These are phyloP conservation scores for Phytopythium ostracodes DNA, from an alignment of 352 stramenopile species.

Conservation along the genomic window DNA sequence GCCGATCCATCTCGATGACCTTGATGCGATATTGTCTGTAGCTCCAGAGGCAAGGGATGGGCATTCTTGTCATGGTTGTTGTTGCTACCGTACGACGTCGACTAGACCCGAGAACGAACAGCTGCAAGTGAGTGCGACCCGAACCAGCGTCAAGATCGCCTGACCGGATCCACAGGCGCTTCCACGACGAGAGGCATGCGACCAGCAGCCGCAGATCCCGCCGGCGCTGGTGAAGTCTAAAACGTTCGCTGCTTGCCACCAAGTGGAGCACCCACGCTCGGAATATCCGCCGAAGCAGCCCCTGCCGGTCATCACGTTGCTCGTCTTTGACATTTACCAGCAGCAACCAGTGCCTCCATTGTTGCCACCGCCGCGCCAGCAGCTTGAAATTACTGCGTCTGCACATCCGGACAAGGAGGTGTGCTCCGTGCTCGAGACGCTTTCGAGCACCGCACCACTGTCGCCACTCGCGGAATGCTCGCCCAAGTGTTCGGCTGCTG, in stretches of 20 bases:
- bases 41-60: not conserved
- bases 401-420: not conserved
- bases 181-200: constrained; percentile 15
- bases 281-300: not conserved
- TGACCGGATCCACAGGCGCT: not conserved
- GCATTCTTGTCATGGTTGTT: not conserved
- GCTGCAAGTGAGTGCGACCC: constrained; percentile 7
- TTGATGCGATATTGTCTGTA: not conserved
- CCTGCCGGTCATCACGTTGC: not conserved
- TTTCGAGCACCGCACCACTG: not conserved
- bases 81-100: not conserved
- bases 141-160: not conserved
- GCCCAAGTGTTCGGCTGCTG: not conserved
- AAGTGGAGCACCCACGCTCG: not conserved
- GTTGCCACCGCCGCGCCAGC: not conserved
- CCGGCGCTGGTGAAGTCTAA: not conserved
- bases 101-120: not conserved
- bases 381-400: not conserved
- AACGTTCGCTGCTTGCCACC: not conserved
- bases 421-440: not conserved
- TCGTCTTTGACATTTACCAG: not conserved
- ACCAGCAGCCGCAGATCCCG: constrained; percentile 5
- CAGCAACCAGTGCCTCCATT: not conserved
- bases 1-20: not conserved
- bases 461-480: not conserved